Conservation (phyloP, 768 basidiomycete species). For the Tephrocybe sp. region DNA sequence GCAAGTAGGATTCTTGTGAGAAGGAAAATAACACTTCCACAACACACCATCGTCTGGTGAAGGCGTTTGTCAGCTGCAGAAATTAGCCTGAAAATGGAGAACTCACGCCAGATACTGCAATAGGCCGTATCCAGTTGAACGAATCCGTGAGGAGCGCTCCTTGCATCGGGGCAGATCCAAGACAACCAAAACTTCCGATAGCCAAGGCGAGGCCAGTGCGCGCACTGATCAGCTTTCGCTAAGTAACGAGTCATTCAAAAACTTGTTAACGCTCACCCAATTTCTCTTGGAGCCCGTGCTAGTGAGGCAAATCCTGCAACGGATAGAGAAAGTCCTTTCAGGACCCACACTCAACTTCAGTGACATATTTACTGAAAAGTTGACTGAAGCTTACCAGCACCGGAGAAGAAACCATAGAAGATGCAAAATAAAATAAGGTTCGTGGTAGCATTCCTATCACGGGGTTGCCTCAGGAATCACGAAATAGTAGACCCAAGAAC, state of each 20-base stretch:
- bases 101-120: slow-evolving; percentile 33
- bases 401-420: slow-evolving; percentile 47
- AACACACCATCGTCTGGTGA: too few species aligned
- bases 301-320: slow-evolving; percentile 28
- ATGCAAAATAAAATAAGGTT: slow-evolving; percentile 38
- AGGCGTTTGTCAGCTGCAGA: too few species aligned
- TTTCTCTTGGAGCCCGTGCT: slow-evolving; percentile 28
- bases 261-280: slow-evolving; percentile 28
- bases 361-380: background rate
- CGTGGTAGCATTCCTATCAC: slow-evolving; percentile 27
- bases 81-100: too few species aligned
- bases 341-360: background rate
- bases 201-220: slow-evolving; percentile 34
- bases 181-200: slow-evolving; percentile 28
- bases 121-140: slow-evolving; percentile 30
- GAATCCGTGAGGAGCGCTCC: slow-evolving; percentile 29
- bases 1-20: too few species aligned
- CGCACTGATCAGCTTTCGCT: slow-evolving; percentile 22
- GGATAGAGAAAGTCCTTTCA: slow-evolving; percentile 31
- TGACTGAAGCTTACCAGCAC: slow-evolving; percentile 36
- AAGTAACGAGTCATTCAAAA: background rate
- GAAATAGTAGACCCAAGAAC: background rate
- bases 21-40: too few species aligned
- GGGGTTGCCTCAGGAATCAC: background rate
- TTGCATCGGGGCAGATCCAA: slow-evolving; percentile 33